Base-by-base conservation (phyloP, 805 yeast species). In the Hanseniaspora clermontiae region DNA sequence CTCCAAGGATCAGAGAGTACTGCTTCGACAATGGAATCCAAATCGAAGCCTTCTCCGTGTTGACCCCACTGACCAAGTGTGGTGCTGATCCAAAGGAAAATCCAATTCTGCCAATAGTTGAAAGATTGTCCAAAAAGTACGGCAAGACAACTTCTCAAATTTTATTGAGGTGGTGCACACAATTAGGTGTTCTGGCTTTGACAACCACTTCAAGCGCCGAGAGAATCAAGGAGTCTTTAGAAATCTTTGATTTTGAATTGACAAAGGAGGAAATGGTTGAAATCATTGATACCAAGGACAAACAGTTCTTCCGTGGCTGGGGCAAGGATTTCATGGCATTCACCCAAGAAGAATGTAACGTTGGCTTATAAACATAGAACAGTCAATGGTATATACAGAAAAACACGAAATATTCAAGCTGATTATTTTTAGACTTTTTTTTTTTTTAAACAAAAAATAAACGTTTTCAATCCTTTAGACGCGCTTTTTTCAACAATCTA, bases 41-140 rank as follows among this genome's bases (percentile, higher is more conserved):
- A 15, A 61, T 82, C 27, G 82, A 79, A 62, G 87, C 84, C 0
- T 83, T 81, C 65, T 77, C 81, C 17, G 85, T 87, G 3, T 71
- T 83, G 57, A 75, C 80, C 7, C 84, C 87, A 6, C 62, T 82
- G n/a, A 73, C 73, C 60, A 74, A 76, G 62, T 76, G 74, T 9
- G 69, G 63, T 57, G 68, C 64, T 57, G 77, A 66, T 59, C 77
- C 69, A 57, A 63, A 62, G 65, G 70, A 58, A 66, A 53, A 53
- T 32, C 57, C 57, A 12, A 70, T 68, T 68, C 75, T 63, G 67
- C 70, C 60, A 49, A 67, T 62, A 12, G 43, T 74, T 9, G 70
- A 72, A 5, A 65, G 70, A 49, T 69, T 84, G 61, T 65, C 75
- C 29, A 62, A 65, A 24, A 84, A 83, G 59, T 83, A 83, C 62